Evolutionary conservation across 495 filamentous ascomycete species (phyloP), one percentile per base, ranked within the genome.

Genomic region (Penicillium turbatum): DNA sequence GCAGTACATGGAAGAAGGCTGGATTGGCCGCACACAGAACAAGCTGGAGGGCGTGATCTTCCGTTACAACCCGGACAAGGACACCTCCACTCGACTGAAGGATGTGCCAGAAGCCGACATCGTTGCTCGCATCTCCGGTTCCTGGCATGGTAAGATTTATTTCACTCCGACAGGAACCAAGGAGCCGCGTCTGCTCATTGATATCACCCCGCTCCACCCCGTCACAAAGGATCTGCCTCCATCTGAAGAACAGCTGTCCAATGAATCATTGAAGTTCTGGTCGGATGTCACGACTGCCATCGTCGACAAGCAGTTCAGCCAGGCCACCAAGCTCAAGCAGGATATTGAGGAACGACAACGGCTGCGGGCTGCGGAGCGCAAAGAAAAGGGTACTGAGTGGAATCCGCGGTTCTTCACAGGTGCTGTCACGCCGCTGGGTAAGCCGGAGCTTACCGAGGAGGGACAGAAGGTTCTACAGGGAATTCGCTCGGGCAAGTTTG

Each of bases 181-280:
- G 19, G 80, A 95, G 47, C 74, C 88, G 37, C 84, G 84, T 64
- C 75, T 90, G 9, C 81, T 98, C 51, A 86, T 96, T 56, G 93
- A 98, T 65, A 82, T 97, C 43, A 80, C 79, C 26, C 90, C 92
- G 3, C 80, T 98, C 21, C 76, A 77, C 29, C 89, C 90, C 13
- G 80, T 83, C 4, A 74, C 84, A 30, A 98, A 98, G 70, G 72
- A 79, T 21, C 65, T 93, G 4, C 93, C 93, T 0, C 90, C 93
- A 0, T 62, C 72, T 3, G 83, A 88, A 51, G 54, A 80, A 26
- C 92, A 96, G 68, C 82, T 96, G 5, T 81, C 88, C 19, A 92
- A 97, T 62, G 93, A 98, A 72, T 95, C 89, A 1, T 82, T 91
- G 47, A 84, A 82, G 54, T 89, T 95, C 62, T 98, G 93, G 93